A percentile compares a stretch with the other conserved stretches of the same genome.
Evolutionary conservation across 116 monocot species (phyloP).

Genomic region (Papilionanthe hybrid): DNA sequence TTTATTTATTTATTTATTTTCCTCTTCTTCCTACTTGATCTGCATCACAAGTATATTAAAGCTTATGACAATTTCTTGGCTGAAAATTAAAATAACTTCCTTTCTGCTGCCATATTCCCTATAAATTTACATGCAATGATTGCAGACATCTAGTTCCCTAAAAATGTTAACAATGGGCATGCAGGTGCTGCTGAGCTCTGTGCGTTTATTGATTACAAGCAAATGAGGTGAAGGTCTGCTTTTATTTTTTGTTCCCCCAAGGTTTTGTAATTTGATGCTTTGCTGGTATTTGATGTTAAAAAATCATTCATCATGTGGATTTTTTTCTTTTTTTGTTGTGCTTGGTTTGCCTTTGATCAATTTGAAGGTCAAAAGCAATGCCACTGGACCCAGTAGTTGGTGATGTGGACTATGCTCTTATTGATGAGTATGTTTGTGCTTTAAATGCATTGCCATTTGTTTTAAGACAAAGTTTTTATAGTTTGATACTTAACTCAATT

Average conservation of each 20-base stretch:
- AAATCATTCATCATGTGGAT: not conserved
- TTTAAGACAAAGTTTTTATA: too few relatives aligned
- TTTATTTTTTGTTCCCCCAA: not conserved
- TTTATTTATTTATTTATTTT: not conserved
- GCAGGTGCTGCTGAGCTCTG: slow-evolving; percentile 87
- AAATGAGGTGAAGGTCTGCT: slow-evolving; percentile 50
- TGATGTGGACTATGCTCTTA: not conserved
- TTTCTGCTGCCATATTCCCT: not conserved
- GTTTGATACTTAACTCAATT: too few relatives aligned
- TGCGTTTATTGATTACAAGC: slow-evolving; percentile 57
- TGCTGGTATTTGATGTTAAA: not conserved
- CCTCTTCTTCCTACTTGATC: not conserved
- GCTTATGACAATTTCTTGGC: not conserved
- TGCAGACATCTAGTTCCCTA: not conserved
- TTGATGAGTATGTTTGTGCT: not conserved
- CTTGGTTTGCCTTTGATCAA: not conserved
- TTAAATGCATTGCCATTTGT: not conserved
- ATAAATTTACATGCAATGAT: not conserved
- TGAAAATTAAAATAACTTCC: not conserved
- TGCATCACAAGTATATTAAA: not conserved
- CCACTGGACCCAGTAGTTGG: not conserved
- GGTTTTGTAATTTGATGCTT: not conserved
- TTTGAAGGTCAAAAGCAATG: not conserved
- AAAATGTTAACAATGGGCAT: not conserved
- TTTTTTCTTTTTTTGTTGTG: not conserved